Conservation (phyloP, 2,329 filamentous ascomycete species). For the Penicillium sp. region DNA sequence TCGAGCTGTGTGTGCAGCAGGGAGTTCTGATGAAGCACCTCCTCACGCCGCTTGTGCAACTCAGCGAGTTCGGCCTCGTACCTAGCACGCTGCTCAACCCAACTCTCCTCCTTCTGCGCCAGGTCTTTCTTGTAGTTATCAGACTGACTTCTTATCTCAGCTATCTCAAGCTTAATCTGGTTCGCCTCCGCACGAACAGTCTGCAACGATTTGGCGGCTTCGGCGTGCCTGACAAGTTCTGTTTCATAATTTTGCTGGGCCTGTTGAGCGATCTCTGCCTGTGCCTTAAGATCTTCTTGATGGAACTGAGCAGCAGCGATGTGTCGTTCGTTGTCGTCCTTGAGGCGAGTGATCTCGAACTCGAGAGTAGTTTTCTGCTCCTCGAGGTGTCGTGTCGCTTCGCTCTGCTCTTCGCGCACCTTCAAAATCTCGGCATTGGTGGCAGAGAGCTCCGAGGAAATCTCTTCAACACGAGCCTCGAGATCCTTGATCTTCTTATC, state of each 20-base stretch:
- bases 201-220: conserved; percentile 83
- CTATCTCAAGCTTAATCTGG: conserved; percentile 71
- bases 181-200: conserved; percentile 74
- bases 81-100: conserved; percentile 73
- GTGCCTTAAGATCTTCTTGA: conserved; percentile 84
- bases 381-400: conserved; percentile 64
- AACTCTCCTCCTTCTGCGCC: conserved; percentile 76
- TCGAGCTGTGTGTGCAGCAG: conserved; percentile 86
- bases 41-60: conserved; percentile 70
- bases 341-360: conserved; percentile 71
- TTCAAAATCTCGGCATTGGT: conserved; percentile 77
- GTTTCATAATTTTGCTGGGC: conserved; percentile 94
- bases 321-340: conserved; percentile 76
- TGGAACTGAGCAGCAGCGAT: conserved; percentile 75
- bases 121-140: conserved; percentile 79
- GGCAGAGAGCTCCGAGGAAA: conserved; percentile 72
- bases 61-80: conserved; percentile 81
- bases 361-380: conserved; percentile 78
- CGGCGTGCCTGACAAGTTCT: conserved; percentile 89
- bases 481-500: conserved; percentile 74
- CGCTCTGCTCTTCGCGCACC: conserved; percentile 73
- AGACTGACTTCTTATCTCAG: conserved; percentile 69
- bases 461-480: conserved; percentile 74
- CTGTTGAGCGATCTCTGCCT: conserved; percentile 87
- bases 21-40: conserved; percentile 83